These are phyloP conservation scores for Emmonsia crescens DNA, from an alignment of 2,329 filamentous ascomycete genomes.

Conservation along the genomic window DNA sequence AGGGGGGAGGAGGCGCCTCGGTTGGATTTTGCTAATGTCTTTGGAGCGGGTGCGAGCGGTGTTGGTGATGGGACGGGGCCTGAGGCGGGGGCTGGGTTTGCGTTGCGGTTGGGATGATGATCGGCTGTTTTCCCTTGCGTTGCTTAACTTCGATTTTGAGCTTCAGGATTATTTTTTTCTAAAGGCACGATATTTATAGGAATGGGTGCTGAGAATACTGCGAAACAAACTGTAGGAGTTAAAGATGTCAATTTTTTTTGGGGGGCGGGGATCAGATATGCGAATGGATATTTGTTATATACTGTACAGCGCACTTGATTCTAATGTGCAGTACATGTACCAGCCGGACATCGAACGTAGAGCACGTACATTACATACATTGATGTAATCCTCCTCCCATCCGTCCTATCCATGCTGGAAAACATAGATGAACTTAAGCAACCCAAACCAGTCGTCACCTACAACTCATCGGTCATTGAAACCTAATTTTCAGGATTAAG, in stretches of 20 bases:
- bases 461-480: no score
- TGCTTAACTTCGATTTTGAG: neutral
- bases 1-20: conserved; percentile 58
- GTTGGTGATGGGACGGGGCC: conserved; percentile 52
- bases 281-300: neutral
- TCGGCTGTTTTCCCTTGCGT: neutral
- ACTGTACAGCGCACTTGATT: neutral
- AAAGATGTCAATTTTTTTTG: neutral
- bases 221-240: neutral
- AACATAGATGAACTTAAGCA: no score
- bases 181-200: neutral
- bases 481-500: no score
- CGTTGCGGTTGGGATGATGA: conserved; percentile 47
- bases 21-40: conserved; percentile 60
- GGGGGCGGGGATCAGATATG: neutral
- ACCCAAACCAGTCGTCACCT: no score
- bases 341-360: no score
- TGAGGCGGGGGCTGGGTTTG: conserved; percentile 45
- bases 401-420: no score
- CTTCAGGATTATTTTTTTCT: neutral
- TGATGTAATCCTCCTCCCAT: no score
- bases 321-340: no score
- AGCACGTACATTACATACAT: no score
- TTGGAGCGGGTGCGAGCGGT: conserved; percentile 42
- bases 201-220: neutral